Evolutionary conservation across 257 asterid genomes (phyloP), one percentile per base, ranked within the genome.

Genomic region (Solanum raphanifolium): DNA sequence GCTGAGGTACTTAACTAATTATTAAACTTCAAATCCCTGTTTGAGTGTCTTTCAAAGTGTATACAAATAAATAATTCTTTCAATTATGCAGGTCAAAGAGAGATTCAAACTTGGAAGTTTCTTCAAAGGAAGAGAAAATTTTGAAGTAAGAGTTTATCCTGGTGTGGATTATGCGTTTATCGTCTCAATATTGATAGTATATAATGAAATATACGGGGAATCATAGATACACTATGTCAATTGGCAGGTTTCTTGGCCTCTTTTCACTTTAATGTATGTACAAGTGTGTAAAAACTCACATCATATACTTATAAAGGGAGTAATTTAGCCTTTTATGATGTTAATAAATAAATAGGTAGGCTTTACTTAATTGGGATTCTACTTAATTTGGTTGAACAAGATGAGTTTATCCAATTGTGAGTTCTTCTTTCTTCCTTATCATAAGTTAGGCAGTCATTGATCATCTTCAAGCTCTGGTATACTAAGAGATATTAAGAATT

Each of bases 81-180:
- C 43, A 43, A 48, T 20, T 31, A 46, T 89, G 88, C 81, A 92
- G 95, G 94, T 91, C 15, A 91, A 88, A 86, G 92, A 92, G 83
- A 91, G 48, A 73, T 87, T 87, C 90, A 90, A 83, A 73, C 73
- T 89, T 86, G 90, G 90, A 83, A 91, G 88, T 88, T 41, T 90
- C 85, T 75, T 87, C 52, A 86, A 86, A 82, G 89, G 88, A 36
- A 88, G 83, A 87, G 92, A 90, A 21, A 91, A 74, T 25, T 91
- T 91, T 87, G 92, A 90, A 89, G 92, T 90, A 71, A 91, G 93
- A 91, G 90, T 93, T n/a, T 92, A 91, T 87, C 94, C 94, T 46
- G 94, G 94, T 48, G 84, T 89, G 35, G 93, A 92, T 41, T 91
- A 87, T 68, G 94, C 91, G 4, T 92, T 92, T 76, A 39, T 90